A percentile compares a stretch with the other conserved stretches of the same genome.
These are phyloP conservation scores for Aschersonia sp. DNA, from an alignment of 2,329 filamentous ascomycete species.

Conservation along the genomic window DNA sequence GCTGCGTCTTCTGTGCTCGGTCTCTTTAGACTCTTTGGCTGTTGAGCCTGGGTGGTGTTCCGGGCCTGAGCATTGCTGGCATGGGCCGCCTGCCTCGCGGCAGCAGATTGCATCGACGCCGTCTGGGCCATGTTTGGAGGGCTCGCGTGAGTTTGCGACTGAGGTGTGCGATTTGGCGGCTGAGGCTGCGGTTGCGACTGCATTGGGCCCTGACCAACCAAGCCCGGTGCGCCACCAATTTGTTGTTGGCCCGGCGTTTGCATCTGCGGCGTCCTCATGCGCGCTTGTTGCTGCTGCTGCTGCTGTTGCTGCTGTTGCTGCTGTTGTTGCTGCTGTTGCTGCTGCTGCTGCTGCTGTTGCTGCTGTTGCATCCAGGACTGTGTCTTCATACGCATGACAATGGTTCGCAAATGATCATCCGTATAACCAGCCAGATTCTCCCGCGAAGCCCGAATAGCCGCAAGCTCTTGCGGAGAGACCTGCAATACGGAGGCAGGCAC, in stretches of 20 bases:
- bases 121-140: constrained; percentile 29
- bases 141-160: constrained; percentile 22
- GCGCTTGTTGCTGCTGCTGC: constrained; percentile 14
- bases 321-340: constrained; percentile 7
- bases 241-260: constrained; percentile 8
- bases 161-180: constrained; percentile 25
- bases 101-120: constrained; percentile 13
- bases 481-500: constrained; percentile 18
- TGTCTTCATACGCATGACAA: constrained; percentile 19
- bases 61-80: constrained; percentile 11
- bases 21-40: constrained; percentile 33
- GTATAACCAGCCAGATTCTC: constrained; percentile 9
- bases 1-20: constrained; percentile 29
- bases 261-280: constrained; percentile 9
- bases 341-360: constrained; percentile 12
- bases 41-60: constrained; percentile 9
- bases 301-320: constrained; percentile 12
- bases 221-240: constrained; percentile 1
- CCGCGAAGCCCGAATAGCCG: constrained; percentile 13
- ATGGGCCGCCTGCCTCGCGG: constrained; percentile 9
- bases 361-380: constrained; percentile 14
- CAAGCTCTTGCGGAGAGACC: constrained; percentile 18
- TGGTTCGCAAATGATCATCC: constrained; percentile 18
- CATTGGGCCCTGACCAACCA: constrained; percentile 6
- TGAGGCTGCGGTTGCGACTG: constrained; percentile 34